Conservation (phyloP, 495 filamentous ascomycete genomes). For the Aspergillus conjunctus region DNA sequence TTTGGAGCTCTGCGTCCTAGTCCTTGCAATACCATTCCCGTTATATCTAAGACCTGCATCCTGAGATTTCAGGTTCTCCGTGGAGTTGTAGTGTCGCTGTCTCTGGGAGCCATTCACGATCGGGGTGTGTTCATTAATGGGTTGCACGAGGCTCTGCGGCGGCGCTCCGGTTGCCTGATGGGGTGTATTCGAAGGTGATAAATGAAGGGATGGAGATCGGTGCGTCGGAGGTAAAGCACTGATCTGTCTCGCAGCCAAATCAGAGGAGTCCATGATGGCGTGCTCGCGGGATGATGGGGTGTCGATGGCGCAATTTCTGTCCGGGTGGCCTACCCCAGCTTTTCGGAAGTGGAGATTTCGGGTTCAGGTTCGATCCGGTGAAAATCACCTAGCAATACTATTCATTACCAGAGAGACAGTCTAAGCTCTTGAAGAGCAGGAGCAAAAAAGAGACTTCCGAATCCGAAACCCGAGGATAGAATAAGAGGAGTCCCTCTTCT, state of each 20-base stretch:
- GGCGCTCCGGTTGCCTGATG: slow-evolving; percentile 19
- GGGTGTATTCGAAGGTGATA: slow-evolving; percentile 21
- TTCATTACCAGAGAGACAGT: slow-evolving; percentile 3
- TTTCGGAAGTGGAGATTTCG: slow-evolving; percentile 14
- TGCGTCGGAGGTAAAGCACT: slow-evolving; percentile 24
- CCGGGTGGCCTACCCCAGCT: slow-evolving; percentile 18
- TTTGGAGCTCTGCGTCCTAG: slow-evolving; percentile 13
- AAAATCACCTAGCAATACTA: slow-evolving; percentile 4
- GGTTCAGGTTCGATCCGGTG: neutral
- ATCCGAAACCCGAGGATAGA: neutral
- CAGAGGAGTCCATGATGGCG: slow-evolving; percentile 45
- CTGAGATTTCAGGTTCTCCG: slow-evolving; percentile 28
- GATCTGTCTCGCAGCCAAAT: slow-evolving; percentile 32
- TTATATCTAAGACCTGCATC: slow-evolving; percentile 9
- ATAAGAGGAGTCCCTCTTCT: neutral
- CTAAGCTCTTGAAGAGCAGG: neutral
- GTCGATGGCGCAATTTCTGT: slow-evolving; percentile 8
- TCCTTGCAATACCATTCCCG: slow-evolving; percentile 16
- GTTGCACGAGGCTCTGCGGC: slow-evolving; percentile 20
- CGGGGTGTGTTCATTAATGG: slow-evolving; percentile 38
- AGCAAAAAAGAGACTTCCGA: neutral
- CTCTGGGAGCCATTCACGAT: slow-evolving; percentile 34
- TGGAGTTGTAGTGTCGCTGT: slow-evolving; percentile 42
- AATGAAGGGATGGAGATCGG: slow-evolving; percentile 34
- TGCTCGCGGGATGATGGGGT: slow-evolving; percentile 32